A percentile compares a stretch with the other conserved stretches of the same genome.
phyloP scores from a whole-genome alignment of 768 basidiomycete genomes.

The Crucibulum laeve region DNA sequence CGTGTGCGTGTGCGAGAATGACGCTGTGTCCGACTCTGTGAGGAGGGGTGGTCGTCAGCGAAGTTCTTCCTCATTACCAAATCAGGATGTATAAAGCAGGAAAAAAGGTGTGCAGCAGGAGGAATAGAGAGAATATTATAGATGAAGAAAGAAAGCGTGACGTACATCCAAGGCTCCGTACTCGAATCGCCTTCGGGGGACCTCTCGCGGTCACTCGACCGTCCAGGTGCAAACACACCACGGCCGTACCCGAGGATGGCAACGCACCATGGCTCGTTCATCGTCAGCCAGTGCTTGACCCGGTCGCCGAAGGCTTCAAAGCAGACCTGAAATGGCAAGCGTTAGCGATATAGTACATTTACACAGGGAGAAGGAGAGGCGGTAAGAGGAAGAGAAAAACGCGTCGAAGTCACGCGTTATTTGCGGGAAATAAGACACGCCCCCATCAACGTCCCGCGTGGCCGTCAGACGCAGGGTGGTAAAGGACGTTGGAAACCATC shows the following conservation, averaged over 20 bases:
- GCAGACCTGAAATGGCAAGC: slow-evolving; percentile 54
- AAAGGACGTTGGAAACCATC: slow-evolving; percentile 55
- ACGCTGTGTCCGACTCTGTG: slow-evolving; percentile 61
- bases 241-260: slow-evolving; percentile 61
- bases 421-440: no score
- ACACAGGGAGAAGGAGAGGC: no score
- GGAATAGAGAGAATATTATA: slow-evolving; percentile 10
- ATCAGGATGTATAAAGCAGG: not conserved
- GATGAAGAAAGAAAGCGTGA: no score
- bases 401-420: no score
- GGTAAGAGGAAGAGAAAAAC: no score
- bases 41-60: not conserved
- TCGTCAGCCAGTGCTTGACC: slow-evolving; percentile 71
- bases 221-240: slow-evolving; percentile 64
- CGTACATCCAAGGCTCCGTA: slow-evolving; percentile 63
- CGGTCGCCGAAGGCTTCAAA: slow-evolving; percentile 70
- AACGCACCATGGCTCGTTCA: slow-evolving; percentile 73
- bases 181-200: slow-evolving; percentile 55
- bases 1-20: slow-evolving; percentile 66
- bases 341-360: no score
- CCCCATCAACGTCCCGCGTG: slow-evolving; percentile 20
- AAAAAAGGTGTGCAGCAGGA: slow-evolving; percentile 29
- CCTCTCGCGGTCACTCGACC: slow-evolving; percentile 54
- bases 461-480: slow-evolving; percentile 62
- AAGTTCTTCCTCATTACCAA: not conserved